A percentile compares a stretch with the other conserved stretches of the same genome.
Conservation (phyloP, 345 rosid species). For the Rhodamnia argentea region DNA sequence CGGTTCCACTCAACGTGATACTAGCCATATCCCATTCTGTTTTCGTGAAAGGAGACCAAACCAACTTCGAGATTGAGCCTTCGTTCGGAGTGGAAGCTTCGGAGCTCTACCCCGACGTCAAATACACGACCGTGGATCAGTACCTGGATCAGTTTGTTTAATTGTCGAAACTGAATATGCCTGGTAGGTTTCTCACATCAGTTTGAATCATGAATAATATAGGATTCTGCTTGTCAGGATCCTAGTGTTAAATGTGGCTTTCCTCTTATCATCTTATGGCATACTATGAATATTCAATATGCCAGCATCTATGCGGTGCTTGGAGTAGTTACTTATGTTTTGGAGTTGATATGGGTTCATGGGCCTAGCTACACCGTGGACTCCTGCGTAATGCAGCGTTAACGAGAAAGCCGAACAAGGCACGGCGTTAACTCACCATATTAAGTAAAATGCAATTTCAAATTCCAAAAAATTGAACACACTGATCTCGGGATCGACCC, state of each 20-base stretch:
- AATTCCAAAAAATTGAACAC: no score
- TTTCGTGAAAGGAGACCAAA: neutral
- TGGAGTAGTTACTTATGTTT: neutral
- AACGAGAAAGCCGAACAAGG: no score
- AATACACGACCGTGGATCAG: neutral
- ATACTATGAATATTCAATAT: neutral
- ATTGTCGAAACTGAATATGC: neutral
- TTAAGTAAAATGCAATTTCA: no score
- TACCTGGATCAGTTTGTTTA: neutral
- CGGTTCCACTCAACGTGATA: neutral
- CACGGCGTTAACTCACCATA: no score
- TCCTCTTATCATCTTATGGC: neutral
- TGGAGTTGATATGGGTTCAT: neutral
- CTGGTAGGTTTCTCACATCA: neutral
- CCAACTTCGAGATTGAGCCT: neutral
- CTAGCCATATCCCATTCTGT: neutral
- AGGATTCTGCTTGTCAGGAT: neutral
- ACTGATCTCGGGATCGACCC: no score
- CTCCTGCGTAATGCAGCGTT: no score
- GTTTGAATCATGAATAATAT: neutral
- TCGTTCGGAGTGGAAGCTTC: slow-evolving; percentile 1
- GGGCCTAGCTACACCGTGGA: neutral
- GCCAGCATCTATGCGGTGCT: neutral
- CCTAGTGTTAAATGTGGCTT: neutral
- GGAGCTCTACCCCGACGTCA: neutral